Evolutionary conservation across 1,284 basidiomycete species (phyloP).

Genomic region (Trichosporon faecale): DNA sequence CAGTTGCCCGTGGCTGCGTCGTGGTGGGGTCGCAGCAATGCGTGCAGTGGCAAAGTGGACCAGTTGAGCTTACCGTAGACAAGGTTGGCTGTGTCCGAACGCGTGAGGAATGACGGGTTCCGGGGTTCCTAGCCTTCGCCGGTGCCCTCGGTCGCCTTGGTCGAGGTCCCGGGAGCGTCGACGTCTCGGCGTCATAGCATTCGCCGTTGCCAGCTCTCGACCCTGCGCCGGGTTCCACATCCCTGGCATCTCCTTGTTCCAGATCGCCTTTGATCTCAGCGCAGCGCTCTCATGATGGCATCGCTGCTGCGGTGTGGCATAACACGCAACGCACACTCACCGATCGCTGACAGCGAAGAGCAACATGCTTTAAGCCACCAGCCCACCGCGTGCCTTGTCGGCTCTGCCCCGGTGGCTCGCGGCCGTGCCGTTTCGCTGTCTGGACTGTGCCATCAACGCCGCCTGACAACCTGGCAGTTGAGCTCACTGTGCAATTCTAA

Average conservation of each 20-base stretch:
- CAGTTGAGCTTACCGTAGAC: neutral
- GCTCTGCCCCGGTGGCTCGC: neutral
- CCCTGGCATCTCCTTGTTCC: neutral
- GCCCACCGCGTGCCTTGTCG: neutral
- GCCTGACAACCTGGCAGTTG: neutral
- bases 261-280: neutral
- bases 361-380: neutral
- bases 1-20: neutral
- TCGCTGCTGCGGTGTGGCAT: neutral
- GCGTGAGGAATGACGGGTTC: neutral
- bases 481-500: neutral
- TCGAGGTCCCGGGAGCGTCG: neutral
- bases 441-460: neutral
- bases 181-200: neutral
- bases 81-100: neutral
- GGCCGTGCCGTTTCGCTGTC: neutral
- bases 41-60: neutral
- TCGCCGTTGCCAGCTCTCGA: neutral
- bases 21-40: neutral
- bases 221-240: neutral
- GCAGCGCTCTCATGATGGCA: neutral
- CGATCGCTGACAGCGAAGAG: neutral
- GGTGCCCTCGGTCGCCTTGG: neutral
- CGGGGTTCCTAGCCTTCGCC: neutral
- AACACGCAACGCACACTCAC: neutral